These are phyloP conservation scores for Melaleuca quinquenervia DNA, from an alignment of 345 rosid species.

Conservation along the genomic window DNA sequence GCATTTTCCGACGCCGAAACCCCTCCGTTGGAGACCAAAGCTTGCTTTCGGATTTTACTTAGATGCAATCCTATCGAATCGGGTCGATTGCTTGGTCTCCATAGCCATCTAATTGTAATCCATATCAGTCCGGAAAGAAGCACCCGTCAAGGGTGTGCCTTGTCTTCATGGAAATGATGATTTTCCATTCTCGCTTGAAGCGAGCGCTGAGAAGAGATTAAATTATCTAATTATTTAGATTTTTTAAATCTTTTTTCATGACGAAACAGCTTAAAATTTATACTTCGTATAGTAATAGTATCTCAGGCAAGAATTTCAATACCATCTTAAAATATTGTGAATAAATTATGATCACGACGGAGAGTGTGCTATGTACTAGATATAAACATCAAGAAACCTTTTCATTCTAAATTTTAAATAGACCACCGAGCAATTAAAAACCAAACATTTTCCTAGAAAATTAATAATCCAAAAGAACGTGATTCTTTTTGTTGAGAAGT, in stretches of 20 bases:
- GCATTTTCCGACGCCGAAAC: background rate
- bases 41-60: background rate
- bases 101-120: background rate
- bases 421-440: background rate
- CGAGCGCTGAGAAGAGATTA: background rate
- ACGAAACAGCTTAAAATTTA: background rate
- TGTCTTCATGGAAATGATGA: background rate
- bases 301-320: background rate
- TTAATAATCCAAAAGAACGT: background rate
- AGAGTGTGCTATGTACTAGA: too few species aligned
- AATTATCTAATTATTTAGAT: background rate
- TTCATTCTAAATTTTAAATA: too few species aligned
- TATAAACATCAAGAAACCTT: background rate
- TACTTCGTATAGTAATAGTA: background rate
- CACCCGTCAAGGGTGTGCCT: background rate
- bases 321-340: background rate
- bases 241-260: rapidly evolving
- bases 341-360: background rate
- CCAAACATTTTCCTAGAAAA: too few species aligned
- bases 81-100: rapidly evolving
- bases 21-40: background rate
- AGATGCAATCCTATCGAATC: background rate
- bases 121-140: background rate
- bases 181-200: background rate
- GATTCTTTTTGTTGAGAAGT: rapidly evolving